Base-by-base conservation (phyloP, 495 filamentous ascomycete species). In the Hyaloscypha bicolor region DNA sequence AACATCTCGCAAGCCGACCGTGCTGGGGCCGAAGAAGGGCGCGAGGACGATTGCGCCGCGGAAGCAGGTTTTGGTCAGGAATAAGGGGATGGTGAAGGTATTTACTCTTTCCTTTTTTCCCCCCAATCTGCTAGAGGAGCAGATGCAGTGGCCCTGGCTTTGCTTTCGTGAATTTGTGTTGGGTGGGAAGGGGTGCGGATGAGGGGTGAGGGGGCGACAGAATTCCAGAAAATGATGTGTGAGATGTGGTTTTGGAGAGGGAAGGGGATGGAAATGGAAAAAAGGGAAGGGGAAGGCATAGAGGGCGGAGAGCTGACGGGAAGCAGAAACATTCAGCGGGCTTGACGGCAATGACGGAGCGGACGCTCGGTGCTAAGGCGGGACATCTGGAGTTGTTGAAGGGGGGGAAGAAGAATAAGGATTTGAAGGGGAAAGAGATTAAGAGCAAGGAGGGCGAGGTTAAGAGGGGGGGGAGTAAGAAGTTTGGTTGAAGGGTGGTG, bases 321-420 rank as follows among this genome's bases (percentile, higher is more conserved):
- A 58, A 48, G 66, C 68, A 90, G 89, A 91, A 90, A 85, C 80
- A 88, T 59, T 81, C 87, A 0, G 81, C 87, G 0, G 89, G 89
- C 0, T 78, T 93, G 25, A 83, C 82, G 4, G 80, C 80, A 0
- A 83, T 84, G 76, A 92, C 90, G 65, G 90, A 93, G 72, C 81
- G 86, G 65, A 83, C 76, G 70, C 80, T 93, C 29, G 91, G 87
- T 6, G 78, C 85, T 56, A 88, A 86, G 73, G 90, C 89, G 51
- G 91, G 91, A 6, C 90, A 93, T 83, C 71, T 92, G 69, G 90
- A 93, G 75, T 48, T 93, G 76, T 73, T 93, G 66, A 79, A 81
- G 66, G 88, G 86, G 4, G 88, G 85, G 12, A 90, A 90, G 83
- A 89, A 86, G 79, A 81, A 85, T 63, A 78, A 77, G 42, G 73